Conservation (phyloP, 768 basidiomycete genomes). For the Multifurca ochricompacta region DNA sequence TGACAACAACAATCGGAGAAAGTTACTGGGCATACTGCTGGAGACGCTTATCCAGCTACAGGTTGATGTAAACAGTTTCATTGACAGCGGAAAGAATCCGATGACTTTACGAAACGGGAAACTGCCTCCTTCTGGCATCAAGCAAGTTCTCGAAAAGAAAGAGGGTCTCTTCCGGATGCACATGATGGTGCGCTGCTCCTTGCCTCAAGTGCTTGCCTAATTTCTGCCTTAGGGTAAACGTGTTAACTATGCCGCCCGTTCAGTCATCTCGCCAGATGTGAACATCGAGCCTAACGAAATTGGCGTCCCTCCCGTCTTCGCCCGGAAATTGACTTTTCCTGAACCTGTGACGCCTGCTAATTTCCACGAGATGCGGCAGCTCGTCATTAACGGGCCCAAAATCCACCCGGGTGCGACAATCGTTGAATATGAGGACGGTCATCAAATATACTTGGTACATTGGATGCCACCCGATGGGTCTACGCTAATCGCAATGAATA, state of each 20-base stretch:
- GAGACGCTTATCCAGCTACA: constrained; percentile 86
- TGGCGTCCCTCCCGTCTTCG: constrained; percentile 95
- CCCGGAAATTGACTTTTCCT: constrained; percentile 92
- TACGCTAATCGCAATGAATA: constrained; percentile 26
- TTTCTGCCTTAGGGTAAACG: constrained; percentile 74
- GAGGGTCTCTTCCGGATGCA: constrained; percentile 96
- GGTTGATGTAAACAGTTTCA: constrained; percentile 91
- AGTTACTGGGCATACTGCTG: constrained; percentile 59
- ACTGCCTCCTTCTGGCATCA: constrained; percentile 86
- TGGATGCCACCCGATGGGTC: background rate
- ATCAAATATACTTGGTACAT: constrained; percentile 71
- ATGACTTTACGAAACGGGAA: constrained; percentile 78
- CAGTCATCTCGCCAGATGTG: constrained; percentile 99
- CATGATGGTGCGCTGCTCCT: constrained; percentile 77
- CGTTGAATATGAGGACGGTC: constrained; percentile 94
- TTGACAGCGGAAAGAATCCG: constrained; percentile 96
- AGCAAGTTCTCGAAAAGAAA: constrained; percentile 97
- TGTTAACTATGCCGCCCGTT: constrained; percentile 98
- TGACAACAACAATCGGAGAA: constrained; percentile 44
- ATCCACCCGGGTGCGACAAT: constrained; percentile 89
- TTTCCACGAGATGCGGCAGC: constrained; percentile 77
- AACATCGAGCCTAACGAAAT: constrained; percentile 99
- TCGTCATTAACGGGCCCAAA: constrained; percentile 86
- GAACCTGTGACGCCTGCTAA: constrained; percentile 94
- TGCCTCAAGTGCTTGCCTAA: constrained; percentile 3